Evolutionary conservation across 805 yeast species (phyloP).

Genomic region (Wickerhamiella qilinensis): DNA sequence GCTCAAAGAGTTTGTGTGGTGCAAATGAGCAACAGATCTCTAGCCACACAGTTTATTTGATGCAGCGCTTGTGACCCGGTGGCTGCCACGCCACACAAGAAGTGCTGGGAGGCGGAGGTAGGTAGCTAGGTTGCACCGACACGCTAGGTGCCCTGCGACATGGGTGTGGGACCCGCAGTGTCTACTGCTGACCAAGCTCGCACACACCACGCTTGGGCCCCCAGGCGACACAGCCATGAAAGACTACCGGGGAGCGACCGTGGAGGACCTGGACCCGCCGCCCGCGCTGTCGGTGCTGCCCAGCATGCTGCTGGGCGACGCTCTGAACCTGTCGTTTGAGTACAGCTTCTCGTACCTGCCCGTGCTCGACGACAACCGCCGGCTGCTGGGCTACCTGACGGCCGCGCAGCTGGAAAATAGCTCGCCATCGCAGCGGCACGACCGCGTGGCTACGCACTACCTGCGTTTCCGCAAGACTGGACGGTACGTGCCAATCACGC

Average conservation of each 20-base stretch:
- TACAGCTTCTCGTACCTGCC: slow-evolving; percentile 38
- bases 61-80: too few relatives aligned
- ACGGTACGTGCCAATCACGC: slow-evolving; percentile 33
- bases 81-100: too few relatives aligned
- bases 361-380: slow-evolving; percentile 31
- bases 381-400: slow-evolving; percentile 35
- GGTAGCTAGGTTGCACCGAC: too few relatives aligned
- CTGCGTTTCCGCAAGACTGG: slow-evolving; percentile 16
- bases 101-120: too few relatives aligned
- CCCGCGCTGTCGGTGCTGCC: slow-evolving; percentile 42
- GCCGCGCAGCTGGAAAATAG: slow-evolving; percentile 24
- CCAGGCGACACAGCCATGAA: slow-evolving; percentile 1
- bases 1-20: too few relatives aligned
- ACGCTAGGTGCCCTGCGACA: too few relatives aligned
- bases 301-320: slow-evolving; percentile 30
- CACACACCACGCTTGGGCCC: too few relatives aligned
- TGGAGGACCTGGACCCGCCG: slow-evolving; percentile 42
- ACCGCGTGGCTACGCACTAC: slow-evolving; percentile 19
- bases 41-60: too few relatives aligned
- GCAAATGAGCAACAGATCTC: too few relatives aligned
- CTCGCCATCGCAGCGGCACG: slow-evolving; percentile 22
- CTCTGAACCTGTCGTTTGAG: slow-evolving; percentile 40
- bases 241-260: slow-evolving; percentile 28
- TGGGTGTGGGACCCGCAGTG: too few relatives aligned
- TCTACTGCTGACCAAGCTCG: too few relatives aligned